Evolutionary conservation across 2,329 filamentous ascomycete species (phyloP).

Genomic region (Neofusicoccum ribis): DNA sequence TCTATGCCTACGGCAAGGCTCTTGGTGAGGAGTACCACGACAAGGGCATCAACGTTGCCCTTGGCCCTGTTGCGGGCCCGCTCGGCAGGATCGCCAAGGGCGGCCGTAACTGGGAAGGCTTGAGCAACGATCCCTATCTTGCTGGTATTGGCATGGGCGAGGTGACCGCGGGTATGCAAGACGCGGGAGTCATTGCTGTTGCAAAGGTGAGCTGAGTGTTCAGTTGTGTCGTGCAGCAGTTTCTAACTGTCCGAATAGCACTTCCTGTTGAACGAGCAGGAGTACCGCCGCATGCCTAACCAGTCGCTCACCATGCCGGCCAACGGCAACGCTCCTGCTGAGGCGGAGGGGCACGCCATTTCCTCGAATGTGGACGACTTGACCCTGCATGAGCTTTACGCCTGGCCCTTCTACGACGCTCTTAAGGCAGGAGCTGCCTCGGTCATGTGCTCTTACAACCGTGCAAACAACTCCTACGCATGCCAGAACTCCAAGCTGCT

Average conservation of each 20-base stretch:
- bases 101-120: slow-evolving; percentile 70
- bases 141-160: slow-evolving; percentile 52
- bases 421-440: slow-evolving; percentile 58
- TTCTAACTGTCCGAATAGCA: slow-evolving; percentile 41
- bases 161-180: slow-evolving; percentile 56
- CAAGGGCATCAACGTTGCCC: slow-evolving; percentile 62
- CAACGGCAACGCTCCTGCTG: slow-evolving; percentile 27
- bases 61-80: slow-evolving; percentile 70
- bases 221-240: not conserved
- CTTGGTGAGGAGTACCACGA: slow-evolving; percentile 35
- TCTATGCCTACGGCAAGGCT: slow-evolving; percentile 32
- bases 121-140: slow-evolving; percentile 68
- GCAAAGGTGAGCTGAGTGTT: slow-evolving; percentile 52
- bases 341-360: slow-evolving; percentile 52
- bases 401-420: slow-evolving; percentile 65
- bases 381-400: slow-evolving; percentile 66
- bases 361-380: slow-evolving; percentile 64
- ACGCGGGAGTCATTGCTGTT: slow-evolving; percentile 55
- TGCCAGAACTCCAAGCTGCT: slow-evolving; percentile 42
- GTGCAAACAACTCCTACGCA: slow-evolving; percentile 33
- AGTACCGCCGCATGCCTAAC: slow-evolving; percentile 45
- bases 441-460: slow-evolving; percentile 59
- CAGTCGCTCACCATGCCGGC: slow-evolving; percentile 35
- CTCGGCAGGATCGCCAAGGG: slow-evolving; percentile 63
- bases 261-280: slow-evolving; percentile 61